Base-by-base conservation (phyloP, 495 filamentous ascomycete genomes). In the Monascus purpureus region DNA sequence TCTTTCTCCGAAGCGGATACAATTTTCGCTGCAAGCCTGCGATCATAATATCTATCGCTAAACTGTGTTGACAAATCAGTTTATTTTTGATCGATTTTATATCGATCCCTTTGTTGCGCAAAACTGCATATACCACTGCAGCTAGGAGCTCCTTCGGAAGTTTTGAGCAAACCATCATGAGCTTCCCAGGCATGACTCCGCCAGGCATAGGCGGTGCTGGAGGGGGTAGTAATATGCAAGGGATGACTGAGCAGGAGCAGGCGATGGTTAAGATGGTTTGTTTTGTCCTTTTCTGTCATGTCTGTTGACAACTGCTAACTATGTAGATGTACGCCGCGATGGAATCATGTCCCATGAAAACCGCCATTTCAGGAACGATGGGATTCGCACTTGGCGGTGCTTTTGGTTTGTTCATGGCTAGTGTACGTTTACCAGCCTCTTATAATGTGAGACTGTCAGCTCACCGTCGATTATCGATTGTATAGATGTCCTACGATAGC, bases 371-470 rank as follows among this genome's bases (percentile, higher is more conserved):
- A 1, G 88, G 86, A 23, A 78, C 68, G 12, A 84, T 84, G 65
- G 87, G 87, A 8, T 93, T 94, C 47, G 87, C 73, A 17, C 73
- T 95, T 25, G 87, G 87, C 32, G 88, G 84, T 42, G 56, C 82
- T n/a, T 94, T 95, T 42, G 87, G 87, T 29, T 62, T 95, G 38
- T 94, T 95, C 56, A 94, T 93, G 84, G 84, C 87, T 33, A 81
- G 78, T 52, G 79, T 87, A 70, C 36, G 77, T 67, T 13, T 18
- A 30, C 23, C 17, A 28, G 16, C 15, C 42, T 25, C 31, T 16
- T 13, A 9, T 18, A 17, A 36, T 23, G 12, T 30, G 6, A 24
- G 18, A 13, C 34, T 7, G 12, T 29, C 2, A 6, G 15, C 11
- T 15, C n/a, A n/a, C n/a, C n/a, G n/a, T n/a, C n/a, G n/a, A n/a